Percentiles rank a stretch among this genome's conserved stretches.
These are phyloP conservation scores for Aspergillus aculeatinus DNA, from an alignment of 2,329 filamentous ascomycete genomes.

Conservation along the genomic window DNA sequence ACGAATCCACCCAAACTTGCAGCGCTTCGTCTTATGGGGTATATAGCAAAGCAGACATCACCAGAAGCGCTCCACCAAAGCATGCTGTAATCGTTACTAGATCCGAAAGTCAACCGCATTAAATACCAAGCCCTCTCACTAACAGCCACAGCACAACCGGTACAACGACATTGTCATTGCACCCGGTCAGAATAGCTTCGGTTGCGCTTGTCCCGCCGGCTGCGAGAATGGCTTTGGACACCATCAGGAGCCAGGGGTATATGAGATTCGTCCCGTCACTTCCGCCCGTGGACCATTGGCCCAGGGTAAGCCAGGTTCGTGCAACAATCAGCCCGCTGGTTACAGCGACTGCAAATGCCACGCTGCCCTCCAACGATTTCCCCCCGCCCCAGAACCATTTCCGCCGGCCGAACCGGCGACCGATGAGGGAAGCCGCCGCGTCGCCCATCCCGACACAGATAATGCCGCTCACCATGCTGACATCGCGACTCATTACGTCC, in stretches of 20 bases:
- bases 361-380: slow-evolving; percentile 84
- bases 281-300: slow-evolving; percentile 60
- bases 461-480: slow-evolving; percentile 88
- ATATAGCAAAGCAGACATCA: background rate
- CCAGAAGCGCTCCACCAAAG: background rate
- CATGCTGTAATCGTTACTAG: background rate
- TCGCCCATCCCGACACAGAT: slow-evolving; percentile 95
- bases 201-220: slow-evolving; percentile 82
- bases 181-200: slow-evolving; percentile 91
- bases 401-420: slow-evolving; percentile 75
- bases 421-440: slow-evolving; percentile 86
- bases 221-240: slow-evolving; percentile 66
- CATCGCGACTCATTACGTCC: slow-evolving; percentile 71
- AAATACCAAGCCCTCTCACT: slow-evolving; percentile 67
- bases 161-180: slow-evolving; percentile 97
- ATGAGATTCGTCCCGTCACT: slow-evolving; percentile 12
- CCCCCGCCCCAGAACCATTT: slow-evolving; percentile 98
- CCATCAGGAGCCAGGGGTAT: slow-evolving; percentile 34
- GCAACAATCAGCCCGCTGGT: slow-evolving; percentile 69
- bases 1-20: background rate
- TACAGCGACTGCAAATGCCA: slow-evolving; percentile 80
- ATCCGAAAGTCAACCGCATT: slow-evolving; percentile 12
- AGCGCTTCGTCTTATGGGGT: background rate
- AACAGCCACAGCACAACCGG: slow-evolving; percentile 90
- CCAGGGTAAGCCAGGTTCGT: slow-evolving; percentile 71